Conservation (phyloP, 495 filamentous ascomycete genomes). For the Xylaria bambusicola region DNA sequence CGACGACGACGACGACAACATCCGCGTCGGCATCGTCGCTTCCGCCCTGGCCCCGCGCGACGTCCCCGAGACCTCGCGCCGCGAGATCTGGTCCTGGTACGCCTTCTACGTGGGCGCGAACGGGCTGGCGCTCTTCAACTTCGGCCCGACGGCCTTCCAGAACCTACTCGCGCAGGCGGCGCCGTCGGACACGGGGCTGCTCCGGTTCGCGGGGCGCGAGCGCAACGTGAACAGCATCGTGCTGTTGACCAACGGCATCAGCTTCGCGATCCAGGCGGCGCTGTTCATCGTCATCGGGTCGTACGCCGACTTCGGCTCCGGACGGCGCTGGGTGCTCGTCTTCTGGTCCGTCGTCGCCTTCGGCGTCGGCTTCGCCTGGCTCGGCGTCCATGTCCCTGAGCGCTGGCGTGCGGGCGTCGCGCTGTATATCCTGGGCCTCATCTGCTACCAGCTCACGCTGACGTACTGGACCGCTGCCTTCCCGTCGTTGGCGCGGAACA, state of each 20-base stretch:
- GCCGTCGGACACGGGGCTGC: conserved; percentile 42
- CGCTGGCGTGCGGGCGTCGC: conserved; percentile 60
- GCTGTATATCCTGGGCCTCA: conserved; percentile 64
- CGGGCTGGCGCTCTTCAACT: conserved; percentile 68
- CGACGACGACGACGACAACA: not conserved
- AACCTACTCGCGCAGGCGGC: conserved; percentile 63
- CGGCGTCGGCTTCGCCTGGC: conserved; percentile 64
- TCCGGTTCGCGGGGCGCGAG: conserved; percentile 52
- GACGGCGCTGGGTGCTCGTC: conserved; percentile 64
- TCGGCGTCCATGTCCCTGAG: conserved; percentile 58
- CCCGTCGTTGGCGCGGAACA: conserved; percentile 62
- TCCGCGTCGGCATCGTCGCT: conserved; percentile 30
- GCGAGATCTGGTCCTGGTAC: conserved; percentile 69
- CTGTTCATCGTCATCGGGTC: conserved; percentile 62
- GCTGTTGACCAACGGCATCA: conserved; percentile 62
- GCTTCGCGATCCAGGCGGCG: conserved; percentile 63
- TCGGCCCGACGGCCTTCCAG: conserved; percentile 67
- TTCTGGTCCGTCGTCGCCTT: conserved; percentile 58
- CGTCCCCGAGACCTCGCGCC: conserved; percentile 50
- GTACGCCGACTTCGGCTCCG: conserved; percentile 64
- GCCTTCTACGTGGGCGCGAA: conserved; percentile 70
- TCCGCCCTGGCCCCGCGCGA: conserved; percentile 53
- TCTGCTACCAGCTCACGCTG: conserved; percentile 66
- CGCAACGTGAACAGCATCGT: conserved; percentile 64
- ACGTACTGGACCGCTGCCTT: conserved; percentile 72